phyloP scores from a whole-genome alignment of 2,329 filamentous ascomycete species.

The Uncinocarpus reesii region DNA sequence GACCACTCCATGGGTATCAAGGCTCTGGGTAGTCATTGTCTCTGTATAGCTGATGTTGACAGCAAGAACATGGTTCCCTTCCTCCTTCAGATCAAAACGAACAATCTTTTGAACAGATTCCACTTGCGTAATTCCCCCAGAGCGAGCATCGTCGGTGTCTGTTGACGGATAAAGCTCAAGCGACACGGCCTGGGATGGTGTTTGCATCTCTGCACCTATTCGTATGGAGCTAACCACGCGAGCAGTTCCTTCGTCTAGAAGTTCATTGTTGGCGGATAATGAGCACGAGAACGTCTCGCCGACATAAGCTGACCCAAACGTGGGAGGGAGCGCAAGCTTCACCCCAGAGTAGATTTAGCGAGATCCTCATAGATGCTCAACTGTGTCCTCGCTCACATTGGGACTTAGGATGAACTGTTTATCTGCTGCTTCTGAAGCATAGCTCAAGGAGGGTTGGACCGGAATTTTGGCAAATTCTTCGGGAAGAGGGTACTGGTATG shows the following conservation, averaged over 20 bases:
- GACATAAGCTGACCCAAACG: constrained; percentile 90
- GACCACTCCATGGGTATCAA: constrained; percentile 29
- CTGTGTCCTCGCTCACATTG: constrained; percentile 31
- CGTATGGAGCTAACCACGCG: constrained; percentile 60
- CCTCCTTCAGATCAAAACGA: constrained; percentile 79
- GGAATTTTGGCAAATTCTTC: constrained; percentile 42
- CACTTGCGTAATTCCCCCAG: constrained; percentile 19
- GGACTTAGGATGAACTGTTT: constrained; percentile 48
- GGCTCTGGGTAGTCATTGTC: constrained; percentile 43
- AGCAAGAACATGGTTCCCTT: constrained; percentile 84
- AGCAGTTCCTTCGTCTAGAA: constrained; percentile 32
- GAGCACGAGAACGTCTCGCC: constrained; percentile 93
- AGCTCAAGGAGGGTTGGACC: constrained; percentile 62
- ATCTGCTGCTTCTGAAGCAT: constrained; percentile 45
- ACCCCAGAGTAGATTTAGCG: neutral
- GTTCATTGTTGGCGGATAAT: constrained; percentile 88
- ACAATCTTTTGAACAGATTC: constrained; percentile 71
- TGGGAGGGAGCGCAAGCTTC: constrained; percentile 69
- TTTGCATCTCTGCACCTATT: constrained; percentile 91
- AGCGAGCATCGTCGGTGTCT: constrained; percentile 40
- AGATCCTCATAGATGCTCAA: neutral
- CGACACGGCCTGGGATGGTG: constrained; percentile 61
- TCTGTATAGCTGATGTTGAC: constrained; percentile 94
- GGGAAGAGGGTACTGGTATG: constrained; percentile 37
- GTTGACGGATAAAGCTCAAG: constrained; percentile 45